Evolutionary conservation across 805 yeast genomes (phyloP).

Genomic region (Ogataea wickerhamii): DNA sequence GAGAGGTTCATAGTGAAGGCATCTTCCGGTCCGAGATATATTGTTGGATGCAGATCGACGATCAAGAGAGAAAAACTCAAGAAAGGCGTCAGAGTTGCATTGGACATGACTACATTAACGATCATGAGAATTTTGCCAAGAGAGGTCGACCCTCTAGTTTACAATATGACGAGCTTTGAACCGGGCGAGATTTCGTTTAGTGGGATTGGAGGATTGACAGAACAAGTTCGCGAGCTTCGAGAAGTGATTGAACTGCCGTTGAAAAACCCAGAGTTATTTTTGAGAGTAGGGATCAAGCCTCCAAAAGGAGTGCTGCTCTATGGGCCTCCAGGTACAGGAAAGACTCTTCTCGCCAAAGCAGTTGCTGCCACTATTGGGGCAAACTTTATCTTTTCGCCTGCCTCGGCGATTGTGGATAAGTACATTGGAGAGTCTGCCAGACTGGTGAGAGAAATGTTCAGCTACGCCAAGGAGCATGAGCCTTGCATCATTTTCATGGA

Average conservation of each 20-base stretch:
- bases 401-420: slow-evolving; percentile 96
- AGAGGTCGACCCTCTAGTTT: slow-evolving; percentile 96
- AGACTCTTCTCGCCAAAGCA: slow-evolving; percentile 92
- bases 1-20: slow-evolving; percentile 96
- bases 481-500: slow-evolving; percentile 99
- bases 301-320: slow-evolving; percentile 96
- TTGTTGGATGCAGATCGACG: slow-evolving; percentile 94
- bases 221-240: slow-evolving; percentile 92
- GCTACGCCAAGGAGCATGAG: slow-evolving; percentile 96
- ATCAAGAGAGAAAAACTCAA: slow-evolving; percentile 77
- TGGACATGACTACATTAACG: slow-evolving; percentile 96
- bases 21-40: slow-evolving; percentile 94
- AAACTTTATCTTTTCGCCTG: slow-evolving; percentile 96
- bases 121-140: slow-evolving; percentile 96
- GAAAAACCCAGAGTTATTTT: slow-evolving; percentile 93
- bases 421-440: slow-evolving; percentile 98
- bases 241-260: slow-evolving; percentile 97
- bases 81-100: slow-evolving; percentile 93
- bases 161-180: slow-evolving; percentile 96
- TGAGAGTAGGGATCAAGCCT: slow-evolving; percentile 96
- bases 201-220: slow-evolving; percentile 94
- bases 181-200: slow-evolving; percentile 96
- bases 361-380: slow-evolving; percentile 99
- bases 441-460: slow-evolving; percentile 94
- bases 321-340: slow-evolving; percentile 99